Percentiles rank a stretch among this genome's conserved stretches.
Conservation (phyloP, 2,329 filamentous ascomycete species). For the Gremmenia infestans region DNA sequence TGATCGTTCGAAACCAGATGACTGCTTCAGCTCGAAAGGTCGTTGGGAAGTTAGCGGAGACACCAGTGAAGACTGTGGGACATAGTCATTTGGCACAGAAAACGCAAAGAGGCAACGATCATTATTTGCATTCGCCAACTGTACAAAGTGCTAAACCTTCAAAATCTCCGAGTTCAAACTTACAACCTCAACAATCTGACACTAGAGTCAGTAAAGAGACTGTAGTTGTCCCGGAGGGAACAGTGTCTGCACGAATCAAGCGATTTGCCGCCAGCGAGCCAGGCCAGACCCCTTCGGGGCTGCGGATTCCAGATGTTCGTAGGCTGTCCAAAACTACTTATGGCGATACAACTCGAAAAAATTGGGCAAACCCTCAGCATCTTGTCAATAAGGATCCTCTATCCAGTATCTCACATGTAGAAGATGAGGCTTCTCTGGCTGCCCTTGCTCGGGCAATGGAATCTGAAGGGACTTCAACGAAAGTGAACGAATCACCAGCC, state of each 20-base stretch:
- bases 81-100: background rate
- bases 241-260: background rate
- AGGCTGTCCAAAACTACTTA: slow-evolving; percentile 15
- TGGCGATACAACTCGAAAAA: slow-evolving; percentile 8
- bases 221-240: background rate
- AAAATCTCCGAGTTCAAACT: background rate
- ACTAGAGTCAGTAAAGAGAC: background rate
- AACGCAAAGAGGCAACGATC: background rate
- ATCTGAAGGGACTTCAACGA: background rate
- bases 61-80: background rate
- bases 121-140: background rate
- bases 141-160: background rate
- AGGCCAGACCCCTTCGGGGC: background rate
- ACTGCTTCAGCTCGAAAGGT: background rate
- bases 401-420: slow-evolving; percentile 17
- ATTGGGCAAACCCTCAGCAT: background rate
- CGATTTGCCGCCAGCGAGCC: slow-evolving; percentile 18
- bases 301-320: background rate
- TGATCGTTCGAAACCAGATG: background rate
- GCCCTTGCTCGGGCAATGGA: slow-evolving; percentile 14
- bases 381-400: slow-evolving; percentile 14
- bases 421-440: slow-evolving; percentile 19
- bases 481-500: background rate
- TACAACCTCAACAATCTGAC: background rate
- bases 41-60: background rate